These are phyloP conservation scores for Coniochaeta hoffmannii DNA, from an alignment of 2,329 filamentous ascomycete genomes.

Conservation along the genomic window DNA sequence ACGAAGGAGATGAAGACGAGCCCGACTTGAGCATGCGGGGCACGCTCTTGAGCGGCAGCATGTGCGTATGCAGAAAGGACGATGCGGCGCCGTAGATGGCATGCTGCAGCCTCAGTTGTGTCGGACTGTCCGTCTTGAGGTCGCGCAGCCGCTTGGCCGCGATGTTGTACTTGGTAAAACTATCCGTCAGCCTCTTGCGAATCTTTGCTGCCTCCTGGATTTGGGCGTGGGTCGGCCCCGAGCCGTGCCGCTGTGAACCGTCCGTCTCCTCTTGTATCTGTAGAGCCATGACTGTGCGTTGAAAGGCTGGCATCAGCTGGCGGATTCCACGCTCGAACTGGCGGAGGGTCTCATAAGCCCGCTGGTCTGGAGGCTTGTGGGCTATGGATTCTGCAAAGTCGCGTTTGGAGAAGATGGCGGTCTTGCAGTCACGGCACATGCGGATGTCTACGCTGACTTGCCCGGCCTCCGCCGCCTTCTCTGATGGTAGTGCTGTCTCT, in stretches of 20 bases:
- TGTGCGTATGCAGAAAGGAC: conserved; percentile 78
- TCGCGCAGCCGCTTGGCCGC: conserved; percentile 77
- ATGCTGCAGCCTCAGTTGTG: conserved; percentile 69
- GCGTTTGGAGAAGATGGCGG: conserved; percentile 53
- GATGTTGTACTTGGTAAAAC: conserved; percentile 79
- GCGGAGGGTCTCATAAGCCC: conserved; percentile 72
- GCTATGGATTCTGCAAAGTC: conserved; percentile 69
- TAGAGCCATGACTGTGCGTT: conserved; percentile 64
- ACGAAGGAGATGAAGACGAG: conserved; percentile 13
- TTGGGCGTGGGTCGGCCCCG: conserved; percentile 48
- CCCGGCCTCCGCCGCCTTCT: conserved; percentile 21
- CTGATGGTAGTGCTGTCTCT: conserved; percentile 22
- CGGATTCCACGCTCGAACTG: conserved; percentile 87
- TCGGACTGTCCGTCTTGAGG: conserved; percentile 62
- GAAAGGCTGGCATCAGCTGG: conserved; percentile 74
- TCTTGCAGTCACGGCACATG: conserved; percentile 84
- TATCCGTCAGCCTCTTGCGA: conserved; percentile 81
- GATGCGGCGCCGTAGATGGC: conserved; percentile 78
- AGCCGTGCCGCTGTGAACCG: conserved; percentile 21
- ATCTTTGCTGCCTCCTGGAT: conserved; percentile 82
- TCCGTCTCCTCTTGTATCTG: conserved; percentile 44
- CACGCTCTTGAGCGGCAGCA: conserved; percentile 76
- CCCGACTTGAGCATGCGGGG: conserved; percentile 52
- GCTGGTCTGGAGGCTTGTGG: conserved; percentile 64
- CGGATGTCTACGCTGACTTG: conserved; percentile 72